phyloP scores from a whole-genome alignment of 2,329 filamentous ascomycete species.

The Curvularia sp. region DNA sequence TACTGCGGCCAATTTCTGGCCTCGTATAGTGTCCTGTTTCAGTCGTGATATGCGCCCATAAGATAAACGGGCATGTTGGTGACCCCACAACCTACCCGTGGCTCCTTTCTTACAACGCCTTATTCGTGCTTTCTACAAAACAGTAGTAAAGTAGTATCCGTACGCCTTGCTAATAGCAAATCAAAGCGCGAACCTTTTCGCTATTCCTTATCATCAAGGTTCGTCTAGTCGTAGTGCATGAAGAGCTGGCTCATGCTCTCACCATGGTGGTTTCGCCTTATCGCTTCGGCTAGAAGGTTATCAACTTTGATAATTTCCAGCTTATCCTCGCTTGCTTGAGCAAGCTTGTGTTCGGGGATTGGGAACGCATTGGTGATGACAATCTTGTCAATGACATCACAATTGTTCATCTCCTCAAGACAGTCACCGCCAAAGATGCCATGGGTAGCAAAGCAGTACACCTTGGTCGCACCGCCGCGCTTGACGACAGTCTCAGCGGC shows the following conservation, averaged over 20 bases:
- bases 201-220: slow-evolving; percentile 2
- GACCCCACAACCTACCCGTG: slow-evolving; percentile 5
- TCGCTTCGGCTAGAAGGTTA: slow-evolving; percentile 86
- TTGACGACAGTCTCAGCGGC: slow-evolving; percentile 97
- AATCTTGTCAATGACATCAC: slow-evolving; percentile 91
- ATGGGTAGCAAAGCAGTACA: slow-evolving; percentile 97
- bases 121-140: slow-evolving; percentile 1
- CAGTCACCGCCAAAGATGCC: slow-evolving; percentile 91
- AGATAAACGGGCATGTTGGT: slow-evolving; percentile 7
- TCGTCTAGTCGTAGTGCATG: slow-evolving; percentile 51
- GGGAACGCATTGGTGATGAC: slow-evolving; percentile 98
- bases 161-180: slow-evolving; percentile 22
- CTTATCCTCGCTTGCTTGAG: slow-evolving; percentile 70
- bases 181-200: slow-evolving; percentile 1
- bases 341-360: slow-evolving; percentile 76
- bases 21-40: not conserved
- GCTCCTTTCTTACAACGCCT: slow-evolving; percentile 5
- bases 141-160: slow-evolving; percentile 8
- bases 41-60: slow-evolving; percentile 13
- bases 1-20: slow-evolving; percentile 4
- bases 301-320: slow-evolving; percentile 89
- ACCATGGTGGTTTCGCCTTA: slow-evolving; percentile 94
- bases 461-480: slow-evolving; percentile 86
- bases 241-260: slow-evolving; percentile 72
- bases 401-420: slow-evolving; percentile 86